These are phyloP conservation scores for Termitomyces sp. DNA, from an alignment of 768 basidiomycete genomes.

Conservation along the genomic window DNA sequence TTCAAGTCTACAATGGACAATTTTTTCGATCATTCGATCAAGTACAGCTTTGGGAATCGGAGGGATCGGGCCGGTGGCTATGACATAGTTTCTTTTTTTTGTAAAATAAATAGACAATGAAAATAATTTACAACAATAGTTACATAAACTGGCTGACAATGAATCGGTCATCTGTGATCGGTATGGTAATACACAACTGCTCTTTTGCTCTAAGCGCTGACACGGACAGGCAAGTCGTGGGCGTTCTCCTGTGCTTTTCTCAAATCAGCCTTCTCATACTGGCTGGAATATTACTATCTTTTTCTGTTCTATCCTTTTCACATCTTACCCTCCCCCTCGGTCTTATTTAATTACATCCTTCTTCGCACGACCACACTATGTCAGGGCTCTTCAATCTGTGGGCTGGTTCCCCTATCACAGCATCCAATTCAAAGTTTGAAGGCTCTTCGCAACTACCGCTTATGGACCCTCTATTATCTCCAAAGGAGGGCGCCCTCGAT, in stretches of 20 bases:
- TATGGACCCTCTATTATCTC: not conserved
- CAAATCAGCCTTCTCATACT: not conserved
- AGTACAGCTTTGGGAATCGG: too few species aligned
- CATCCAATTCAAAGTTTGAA: conserved; percentile 6
- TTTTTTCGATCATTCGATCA: too few species aligned
- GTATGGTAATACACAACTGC: too few species aligned
- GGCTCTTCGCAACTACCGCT: conserved; percentile 6
- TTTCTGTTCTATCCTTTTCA: not conserved
- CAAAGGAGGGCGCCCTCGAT: conserved; percentile 21
- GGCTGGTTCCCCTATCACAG: conserved; percentile 15
- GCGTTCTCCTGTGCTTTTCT: not conserved
- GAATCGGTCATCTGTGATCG: not conserved
- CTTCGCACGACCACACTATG: conserved; percentile 7
- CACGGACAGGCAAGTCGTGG: not conserved
- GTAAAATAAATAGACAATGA: too few species aligned
- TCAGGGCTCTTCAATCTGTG: conserved; percentile 15
- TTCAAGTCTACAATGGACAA: too few species aligned
- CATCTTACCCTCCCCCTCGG: too few species aligned
- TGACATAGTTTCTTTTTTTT: too few species aligned
- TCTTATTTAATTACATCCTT: not conserved
- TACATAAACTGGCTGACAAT: not conserved
- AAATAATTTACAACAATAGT: too few species aligned
- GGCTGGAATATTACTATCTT: not conserved
- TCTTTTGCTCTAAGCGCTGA: too few species aligned
- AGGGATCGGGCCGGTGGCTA: too few species aligned